Evolutionary conservation across 805 yeast genomes (phyloP), one percentile per base, ranked within the genome.

Genomic region (Pichia pseudocactophila): DNA sequence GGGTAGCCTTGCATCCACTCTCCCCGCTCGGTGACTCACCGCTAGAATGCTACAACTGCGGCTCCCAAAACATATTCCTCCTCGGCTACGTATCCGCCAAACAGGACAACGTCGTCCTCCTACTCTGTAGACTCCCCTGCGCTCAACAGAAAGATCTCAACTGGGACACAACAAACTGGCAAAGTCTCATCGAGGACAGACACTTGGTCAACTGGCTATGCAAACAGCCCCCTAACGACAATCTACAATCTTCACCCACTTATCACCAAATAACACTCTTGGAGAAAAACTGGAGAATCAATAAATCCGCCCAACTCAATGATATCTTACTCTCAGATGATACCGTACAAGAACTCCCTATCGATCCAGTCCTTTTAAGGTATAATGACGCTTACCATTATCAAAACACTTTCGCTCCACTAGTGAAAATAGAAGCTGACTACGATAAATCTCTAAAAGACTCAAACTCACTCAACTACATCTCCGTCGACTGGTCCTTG

Each of bases 81-180:
- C 65, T 89, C 31, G 97, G 97, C 0, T 87, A 81, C 61, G 92
- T 89, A 13, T 73, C 88, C 20, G 96, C 96, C 4, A 85, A 84
- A 55, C 74, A 80, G 45, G 94, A 86, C 50, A 79, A 88, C 4
- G 88, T 87, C 31, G 89, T 89, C 45, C 95, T 89, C 4, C 72
- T 88, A 34, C 62, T 89, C 37, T 89, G 97, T 62, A 76, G 97
- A 43, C 67, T 85, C 42, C 96, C 96, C 1, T 89, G 97, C 61
- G 80, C 95, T 1, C 88, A 80, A 55, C 61, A 70, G 8, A 79
- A 82, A 50, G 86, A 82, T 59, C 64, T 73, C 25, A 78, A 80
- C 53, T 89, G 96, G 97, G 95, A 87, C 53, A 80, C 89, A 0
- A 74, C 70, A 34, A 82, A 83, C 46, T 89, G 97, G 97, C 86